Conservation (phyloP, 768 basidiomycete species). For the Pulveroboletus sp. region DNA sequence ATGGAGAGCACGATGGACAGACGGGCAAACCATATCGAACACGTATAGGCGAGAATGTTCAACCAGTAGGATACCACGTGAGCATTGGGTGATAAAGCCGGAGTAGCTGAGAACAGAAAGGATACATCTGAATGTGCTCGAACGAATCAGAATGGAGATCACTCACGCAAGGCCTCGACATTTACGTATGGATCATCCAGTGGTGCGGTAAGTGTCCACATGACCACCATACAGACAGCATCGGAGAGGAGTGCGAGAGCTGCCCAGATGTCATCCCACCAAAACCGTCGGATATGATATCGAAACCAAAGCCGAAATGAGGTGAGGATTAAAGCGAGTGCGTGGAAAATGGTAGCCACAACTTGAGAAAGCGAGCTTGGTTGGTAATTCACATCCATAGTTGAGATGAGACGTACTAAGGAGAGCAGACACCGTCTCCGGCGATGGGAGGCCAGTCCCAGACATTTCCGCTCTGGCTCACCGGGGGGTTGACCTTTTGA, state of each 20-base stretch:
- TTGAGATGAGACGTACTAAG: conserved; percentile 12
- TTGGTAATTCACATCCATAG: neutral
- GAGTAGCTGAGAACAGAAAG: conserved; percentile 28
- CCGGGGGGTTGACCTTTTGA: neutral
- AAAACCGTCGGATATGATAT: conserved; percentile 17
- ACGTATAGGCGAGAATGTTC: conserved; percentile 19
- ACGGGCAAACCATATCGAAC: conserved; percentile 26
- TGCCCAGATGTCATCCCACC: conserved; percentile 32
- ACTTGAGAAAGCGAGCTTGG: conserved; percentile 8
- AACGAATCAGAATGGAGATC: neutral
- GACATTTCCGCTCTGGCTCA: conserved; percentile 4
- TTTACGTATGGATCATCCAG: conserved; percentile 23
- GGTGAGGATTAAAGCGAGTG: conserved; percentile 16
- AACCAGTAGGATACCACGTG: conserved; percentile 23
- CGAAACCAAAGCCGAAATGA: conserved; percentile 28
- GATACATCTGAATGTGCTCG: neutral
- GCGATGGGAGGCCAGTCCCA: neutral
- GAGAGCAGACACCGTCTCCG: conserved; percentile 13
- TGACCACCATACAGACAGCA: conserved; percentile 4
- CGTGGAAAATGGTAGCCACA: conserved; percentile 19
- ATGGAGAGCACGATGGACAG: conserved; percentile 25
- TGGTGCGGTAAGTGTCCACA: conserved; percentile 20
- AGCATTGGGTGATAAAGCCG: conserved; percentile 11
- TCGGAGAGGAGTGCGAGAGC: conserved; percentile 13
- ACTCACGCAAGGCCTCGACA: conserved; percentile 11